phyloP scores from a whole-genome alignment of 164 flowering plant species.

The Akebia trifoliata region DNA sequence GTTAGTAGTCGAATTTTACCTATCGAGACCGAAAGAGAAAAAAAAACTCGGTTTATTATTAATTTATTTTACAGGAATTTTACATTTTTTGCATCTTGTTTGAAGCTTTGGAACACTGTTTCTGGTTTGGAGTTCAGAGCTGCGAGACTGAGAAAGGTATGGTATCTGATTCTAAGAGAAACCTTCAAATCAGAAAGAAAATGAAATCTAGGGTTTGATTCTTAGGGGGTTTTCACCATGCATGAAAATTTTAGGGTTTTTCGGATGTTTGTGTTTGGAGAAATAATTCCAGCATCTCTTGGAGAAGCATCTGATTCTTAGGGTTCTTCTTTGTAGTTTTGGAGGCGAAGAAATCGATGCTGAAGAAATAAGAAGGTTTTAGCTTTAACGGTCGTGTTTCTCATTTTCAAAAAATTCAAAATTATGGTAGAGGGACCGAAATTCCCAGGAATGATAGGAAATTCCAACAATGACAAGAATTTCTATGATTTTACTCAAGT shows the following conservation, averaged over 20 bases:
- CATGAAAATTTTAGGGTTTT: conserved; percentile 1
- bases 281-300: not conserved
- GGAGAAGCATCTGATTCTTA: not conserved
- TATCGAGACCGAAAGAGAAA: not conserved
- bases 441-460: no score
- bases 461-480: no score
- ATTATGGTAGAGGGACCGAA: conserved; percentile 28
- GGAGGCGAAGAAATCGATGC: conserved; percentile 7
- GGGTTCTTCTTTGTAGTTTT: not conserved
- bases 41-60: conserved; percentile 8
- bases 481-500: no score
- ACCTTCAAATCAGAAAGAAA: not conserved
- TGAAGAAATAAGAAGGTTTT: conserved; percentile 1
- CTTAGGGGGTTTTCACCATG: not conserved
- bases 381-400: not conserved
- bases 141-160: not conserved
- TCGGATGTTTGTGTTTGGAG: not conserved
- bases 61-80: not conserved
- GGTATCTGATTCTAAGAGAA: conserved; percentile 3
- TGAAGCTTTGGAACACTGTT: not conserved
- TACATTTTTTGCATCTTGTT: not conserved
- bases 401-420: conserved; percentile 8
- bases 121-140: not conserved
- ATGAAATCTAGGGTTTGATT: not conserved
- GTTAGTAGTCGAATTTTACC: conserved; percentile 1